Conservation (phyloP, 2,329 filamentous ascomycete species). For the Calonectria hawksworthii region DNA sequence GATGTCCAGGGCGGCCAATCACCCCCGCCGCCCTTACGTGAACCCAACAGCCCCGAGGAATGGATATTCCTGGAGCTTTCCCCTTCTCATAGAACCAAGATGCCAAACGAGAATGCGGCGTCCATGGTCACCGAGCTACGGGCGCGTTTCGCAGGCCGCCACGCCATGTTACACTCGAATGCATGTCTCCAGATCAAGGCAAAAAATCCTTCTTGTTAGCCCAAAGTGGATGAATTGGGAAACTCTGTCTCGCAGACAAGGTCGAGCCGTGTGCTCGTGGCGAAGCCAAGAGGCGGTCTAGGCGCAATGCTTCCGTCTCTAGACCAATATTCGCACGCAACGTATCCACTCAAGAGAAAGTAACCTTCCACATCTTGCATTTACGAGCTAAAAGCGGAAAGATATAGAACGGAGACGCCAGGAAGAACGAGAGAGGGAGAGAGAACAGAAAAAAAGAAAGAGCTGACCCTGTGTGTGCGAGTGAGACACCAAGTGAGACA, state of each 20-base stretch:
- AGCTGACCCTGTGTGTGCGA: not conserved
- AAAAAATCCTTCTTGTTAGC: not conserved
- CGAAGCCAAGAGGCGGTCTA: not conserved
- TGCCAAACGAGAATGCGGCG: not conserved
- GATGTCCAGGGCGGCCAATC: not conserved
- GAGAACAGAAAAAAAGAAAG: not conserved
- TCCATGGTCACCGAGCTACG: not conserved
- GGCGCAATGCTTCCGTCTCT: not conserved
- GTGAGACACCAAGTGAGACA: not conserved
- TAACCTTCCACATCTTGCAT: not conserved
- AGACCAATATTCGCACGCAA: not conserved
- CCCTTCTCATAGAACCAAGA: not conserved
- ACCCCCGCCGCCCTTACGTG: not conserved
- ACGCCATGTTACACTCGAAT: not conserved
- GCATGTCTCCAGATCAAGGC: not conserved
- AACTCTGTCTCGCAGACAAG: conserved; percentile 1
- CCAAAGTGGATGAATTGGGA: not conserved
- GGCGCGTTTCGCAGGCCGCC: not conserved
- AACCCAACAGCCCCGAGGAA: not conserved
- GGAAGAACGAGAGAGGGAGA: no score
- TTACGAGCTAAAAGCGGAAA: not conserved
- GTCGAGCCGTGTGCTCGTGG: not conserved
- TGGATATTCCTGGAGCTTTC: not conserved
- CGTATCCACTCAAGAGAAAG: not conserved
- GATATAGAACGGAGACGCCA: not conserved